Conservation (phyloP, 805 yeast genomes). For the Saccharomycopsis oosterbeekiorum region DNA sequence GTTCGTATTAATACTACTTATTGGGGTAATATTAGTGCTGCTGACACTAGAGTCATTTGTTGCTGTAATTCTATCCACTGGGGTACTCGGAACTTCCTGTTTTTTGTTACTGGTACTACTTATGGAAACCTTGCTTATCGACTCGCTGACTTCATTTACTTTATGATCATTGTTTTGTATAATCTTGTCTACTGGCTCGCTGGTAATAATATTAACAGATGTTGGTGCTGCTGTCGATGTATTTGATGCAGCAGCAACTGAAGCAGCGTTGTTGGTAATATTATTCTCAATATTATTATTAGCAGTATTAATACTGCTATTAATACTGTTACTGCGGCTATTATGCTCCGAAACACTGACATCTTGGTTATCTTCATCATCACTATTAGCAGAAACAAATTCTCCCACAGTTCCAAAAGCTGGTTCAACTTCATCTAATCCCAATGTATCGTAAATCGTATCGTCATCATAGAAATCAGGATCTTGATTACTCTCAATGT, state of each 20-base stretch:
- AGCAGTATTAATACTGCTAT: background rate
- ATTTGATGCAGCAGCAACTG: background rate
- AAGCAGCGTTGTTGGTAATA: background rate
- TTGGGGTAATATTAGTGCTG: conserved; percentile 2
- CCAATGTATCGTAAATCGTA: conserved; percentile 81
- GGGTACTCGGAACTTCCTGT: background rate
- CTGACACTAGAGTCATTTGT: background rate
- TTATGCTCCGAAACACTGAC: background rate
- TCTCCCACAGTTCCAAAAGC: conserved; percentile 18
- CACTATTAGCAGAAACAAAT: conserved; percentile 11
- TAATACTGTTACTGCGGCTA: background rate
- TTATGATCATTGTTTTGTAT: background rate
- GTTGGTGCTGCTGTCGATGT: background rate
- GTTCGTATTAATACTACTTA: conserved; percentile 10
- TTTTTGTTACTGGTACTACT: background rate
- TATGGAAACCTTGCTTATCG: background rate
- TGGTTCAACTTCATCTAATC: conserved; percentile 38
- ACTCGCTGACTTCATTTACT: background rate
- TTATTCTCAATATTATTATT: background rate
- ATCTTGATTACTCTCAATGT: conserved; percentile 89
- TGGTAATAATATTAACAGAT: conserved; percentile 8
- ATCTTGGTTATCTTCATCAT: background rate
- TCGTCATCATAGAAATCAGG: conserved; percentile 92
- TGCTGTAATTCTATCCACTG: background rate
- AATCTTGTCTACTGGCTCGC: conserved; percentile 20